Evolutionary conservation across 495 filamentous ascomycete species (phyloP), one percentile per base, ranked within the genome.

Genomic region (Penicillium herquei): DNA sequence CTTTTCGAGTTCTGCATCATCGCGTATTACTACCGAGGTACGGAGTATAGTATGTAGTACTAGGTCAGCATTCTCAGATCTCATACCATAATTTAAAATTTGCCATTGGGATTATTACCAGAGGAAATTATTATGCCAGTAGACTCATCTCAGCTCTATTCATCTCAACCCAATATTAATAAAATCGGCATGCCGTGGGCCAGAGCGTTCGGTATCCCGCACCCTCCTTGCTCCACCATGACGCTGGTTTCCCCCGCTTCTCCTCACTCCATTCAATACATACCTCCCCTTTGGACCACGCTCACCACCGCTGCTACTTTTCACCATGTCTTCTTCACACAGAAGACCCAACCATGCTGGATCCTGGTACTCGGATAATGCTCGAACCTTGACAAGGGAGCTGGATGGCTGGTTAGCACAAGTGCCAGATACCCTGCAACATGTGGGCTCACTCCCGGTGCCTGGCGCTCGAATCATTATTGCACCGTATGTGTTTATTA

Each of bases 401-500:
- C 86, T 99, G 14, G 87, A 96, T 55, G 70, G 73, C 40, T 97
- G 87, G 84, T 81, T 98, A n/a, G 73, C 69, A 16, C 77, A 83
- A 41, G 94, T 96, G 31, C 86, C 88, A 7, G 68, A 78, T 32
- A 75, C 77, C 4, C 76, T 93, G 50, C 74, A 86, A 42, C 79
- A 73, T 32, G 61, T 80, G 14, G 80, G 73, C 11, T 61, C 72
- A 18, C 76, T 96, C 48, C 95, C 94, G 21, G 77, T 89, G 12
- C 66, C 82, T 8, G 87, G 89, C 33, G 94, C 92, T 11, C 84
- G 91, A 75, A 78, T 95, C 6, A 92, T 99, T 59, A 97, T 99
- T 64, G 92, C 92, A 57, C 94, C 94, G 95, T 98, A 85, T 77
- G 92, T 81, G 13, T 11, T 30, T 5, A 6, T 51, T 16, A 1